A percentile compares a stretch with the other conserved stretches of the same genome.
phyloP scores from a whole-genome alignment of 2,329 filamentous ascomycete genomes.

The Teratosphaeria epicoccoides region DNA sequence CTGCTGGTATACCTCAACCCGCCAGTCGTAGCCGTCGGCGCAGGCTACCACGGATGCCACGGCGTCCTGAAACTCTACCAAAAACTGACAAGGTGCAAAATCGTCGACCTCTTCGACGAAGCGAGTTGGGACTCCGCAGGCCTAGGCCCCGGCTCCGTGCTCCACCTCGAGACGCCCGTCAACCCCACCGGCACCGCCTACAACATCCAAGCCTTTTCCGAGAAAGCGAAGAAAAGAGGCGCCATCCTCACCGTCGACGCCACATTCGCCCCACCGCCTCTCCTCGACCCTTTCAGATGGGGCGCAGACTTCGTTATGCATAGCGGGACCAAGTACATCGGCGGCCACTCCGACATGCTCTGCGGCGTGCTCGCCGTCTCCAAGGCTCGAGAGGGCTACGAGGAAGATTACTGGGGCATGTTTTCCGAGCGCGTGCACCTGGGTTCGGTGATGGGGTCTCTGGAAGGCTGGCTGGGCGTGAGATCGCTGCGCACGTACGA shows the following conservation, averaged over 20 bases:
- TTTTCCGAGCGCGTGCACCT: conserved; percentile 61
- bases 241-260: conserved; percentile 76
- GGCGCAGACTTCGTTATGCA: conserved; percentile 88
- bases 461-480: conserved; percentile 88
- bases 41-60: conserved; percentile 89
- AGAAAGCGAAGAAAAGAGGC: conserved; percentile 59
- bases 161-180: conserved; percentile 87
- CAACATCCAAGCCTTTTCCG: conserved; percentile 60
- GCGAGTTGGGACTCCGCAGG: conserved; percentile 41
- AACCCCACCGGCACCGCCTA: conserved; percentile 81
- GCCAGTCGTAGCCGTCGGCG: conserved; percentile 67
- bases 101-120: conserved; percentile 51
- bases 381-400: conserved; percentile 36
- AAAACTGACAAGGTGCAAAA: conserved; percentile 64
- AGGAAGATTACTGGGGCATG: conserved; percentile 41
- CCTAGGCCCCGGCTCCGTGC: conserved; percentile 66
- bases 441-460: conserved; percentile 73
- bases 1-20: conserved; percentile 77
- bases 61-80: conserved; percentile 65
- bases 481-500: conserved; percentile 78
- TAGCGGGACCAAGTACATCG: conserved; percentile 89
- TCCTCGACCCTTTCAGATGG: conserved; percentile 73
- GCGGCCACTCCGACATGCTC: conserved; percentile 87
- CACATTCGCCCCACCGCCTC: conserved; percentile 82
- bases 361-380: conserved; percentile 69